A percentile compares a stretch with the other conserved stretches of the same genome.
phyloP scores from a whole-genome alignment of 768 basidiomycete genomes.

The Galerina marginata region DNA sequence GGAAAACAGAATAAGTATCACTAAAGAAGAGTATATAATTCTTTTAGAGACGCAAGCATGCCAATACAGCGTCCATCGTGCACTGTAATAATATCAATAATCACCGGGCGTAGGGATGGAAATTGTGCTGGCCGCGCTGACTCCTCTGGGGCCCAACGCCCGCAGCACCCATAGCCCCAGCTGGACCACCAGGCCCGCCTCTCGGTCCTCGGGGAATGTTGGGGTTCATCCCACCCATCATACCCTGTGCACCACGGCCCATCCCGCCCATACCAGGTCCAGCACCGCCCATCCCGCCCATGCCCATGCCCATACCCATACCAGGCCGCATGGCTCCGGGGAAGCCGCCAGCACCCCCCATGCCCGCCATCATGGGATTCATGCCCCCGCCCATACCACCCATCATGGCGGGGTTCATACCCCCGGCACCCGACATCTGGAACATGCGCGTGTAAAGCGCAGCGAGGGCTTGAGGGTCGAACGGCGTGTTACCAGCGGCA shows the following conservation, averaged over 20 bases:
- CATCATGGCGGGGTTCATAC: slow-evolving; percentile 66
- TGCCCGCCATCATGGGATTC: slow-evolving; percentile 44
- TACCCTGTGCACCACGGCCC: slow-evolving; percentile 48
- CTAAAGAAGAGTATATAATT: slow-evolving; percentile 9
- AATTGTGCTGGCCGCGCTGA: slow-evolving; percentile 79
- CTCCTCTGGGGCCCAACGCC: slow-evolving; percentile 78
- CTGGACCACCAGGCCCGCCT: slow-evolving; percentile 58
- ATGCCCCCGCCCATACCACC: slow-evolving; percentile 48
- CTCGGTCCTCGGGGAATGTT: slow-evolving; percentile 72
- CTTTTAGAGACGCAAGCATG: neutral
- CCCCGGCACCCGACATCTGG: slow-evolving; percentile 72
- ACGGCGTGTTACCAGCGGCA: slow-evolving; percentile 56
- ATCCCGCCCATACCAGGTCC: slow-evolving; percentile 38
- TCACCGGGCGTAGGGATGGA: slow-evolving; percentile 83
- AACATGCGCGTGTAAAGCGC: slow-evolving; percentile 96
- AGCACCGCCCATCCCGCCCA: slow-evolving; percentile 48
- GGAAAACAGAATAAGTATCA: slow-evolving; percentile 4
- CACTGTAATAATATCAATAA: neutral
- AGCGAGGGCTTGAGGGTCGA: slow-evolving; percentile 93
- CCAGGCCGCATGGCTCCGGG: slow-evolving; percentile 34
- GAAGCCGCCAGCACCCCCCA: slow-evolving; percentile 33
- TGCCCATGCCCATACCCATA: slow-evolving; percentile 51
- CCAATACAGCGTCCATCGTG: neutral
- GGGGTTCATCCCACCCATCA: slow-evolving; percentile 53
- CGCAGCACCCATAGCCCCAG: slow-evolving; percentile 51